phyloP scores from a whole-genome alignment of 2,329 filamentous ascomycete species.

The Chrysoporthe cubensis region DNA sequence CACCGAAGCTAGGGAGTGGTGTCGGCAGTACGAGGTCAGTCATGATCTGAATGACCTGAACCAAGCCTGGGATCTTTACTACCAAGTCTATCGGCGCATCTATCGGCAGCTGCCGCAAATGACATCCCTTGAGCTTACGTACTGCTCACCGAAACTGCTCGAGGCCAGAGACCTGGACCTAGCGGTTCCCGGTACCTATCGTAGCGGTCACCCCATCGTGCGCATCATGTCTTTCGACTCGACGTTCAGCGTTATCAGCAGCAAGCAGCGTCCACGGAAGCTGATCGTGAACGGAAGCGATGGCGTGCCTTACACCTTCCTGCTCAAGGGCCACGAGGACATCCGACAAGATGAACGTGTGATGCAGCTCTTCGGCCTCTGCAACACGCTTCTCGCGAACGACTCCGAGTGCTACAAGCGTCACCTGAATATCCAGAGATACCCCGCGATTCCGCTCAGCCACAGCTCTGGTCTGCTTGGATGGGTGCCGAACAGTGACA shows the following conservation, averaged over 20 bases:
- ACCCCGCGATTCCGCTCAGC: slow-evolving; percentile 94
- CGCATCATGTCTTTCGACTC: slow-evolving; percentile 88
- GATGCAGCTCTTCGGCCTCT: slow-evolving; percentile 98
- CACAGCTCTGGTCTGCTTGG: slow-evolving; percentile 94
- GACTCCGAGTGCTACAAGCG: slow-evolving; percentile 97
- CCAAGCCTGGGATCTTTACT: slow-evolving; percentile 98
- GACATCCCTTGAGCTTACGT: slow-evolving; percentile 89
- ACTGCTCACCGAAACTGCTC: slow-evolving; percentile 93
- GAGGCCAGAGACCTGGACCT: slow-evolving; percentile 84
- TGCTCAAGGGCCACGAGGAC: slow-evolving; percentile 98
- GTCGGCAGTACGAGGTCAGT: slow-evolving; percentile 86
- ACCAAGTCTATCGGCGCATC: slow-evolving; percentile 96
- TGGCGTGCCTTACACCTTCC: slow-evolving; percentile 82
- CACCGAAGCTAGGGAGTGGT: slow-evolving; percentile 94
- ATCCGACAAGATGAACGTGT: slow-evolving; percentile 98
- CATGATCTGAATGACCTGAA: slow-evolving; percentile 92
- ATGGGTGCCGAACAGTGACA: slow-evolving; percentile 98
- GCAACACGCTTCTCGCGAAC: slow-evolving; percentile 91
- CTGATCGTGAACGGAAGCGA: slow-evolving; percentile 88
- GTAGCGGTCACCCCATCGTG: slow-evolving; percentile 76
- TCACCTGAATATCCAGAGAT: slow-evolving; percentile 93
- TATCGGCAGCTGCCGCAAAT: slow-evolving; percentile 90
- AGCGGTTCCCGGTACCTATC: slow-evolving; percentile 94
- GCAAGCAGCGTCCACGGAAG: slow-evolving; percentile 93
- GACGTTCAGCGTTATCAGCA: slow-evolving; percentile 89